A percentile compares a stretch with the other conserved stretches of the same genome.
These are phyloP conservation scores for Persicaria tinctoria DNA, from an alignment of 148 eudicot species.

Conservation along the genomic window DNA sequence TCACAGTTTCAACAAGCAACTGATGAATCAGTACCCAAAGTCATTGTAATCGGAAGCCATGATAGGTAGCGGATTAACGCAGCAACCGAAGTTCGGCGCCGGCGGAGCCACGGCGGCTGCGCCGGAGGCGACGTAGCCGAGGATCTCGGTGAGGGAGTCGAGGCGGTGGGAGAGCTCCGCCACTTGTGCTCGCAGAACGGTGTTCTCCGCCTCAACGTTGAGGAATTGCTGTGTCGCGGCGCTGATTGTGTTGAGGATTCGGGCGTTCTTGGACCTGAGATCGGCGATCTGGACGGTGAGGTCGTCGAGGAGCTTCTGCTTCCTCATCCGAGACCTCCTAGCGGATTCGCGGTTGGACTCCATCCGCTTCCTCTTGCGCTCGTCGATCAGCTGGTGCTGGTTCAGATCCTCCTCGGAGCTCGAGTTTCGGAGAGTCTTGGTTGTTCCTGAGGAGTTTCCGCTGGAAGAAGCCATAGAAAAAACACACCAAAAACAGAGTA, in stretches of 20 bases:
- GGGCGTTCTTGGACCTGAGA: conserved; percentile 37
- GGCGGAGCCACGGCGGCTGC: neutral
- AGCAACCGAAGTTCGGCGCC: conserved; percentile 1
- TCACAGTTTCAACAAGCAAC: neutral
- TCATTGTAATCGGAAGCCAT: conserved; percentile 38
- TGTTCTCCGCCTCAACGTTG: conserved; percentile 55
- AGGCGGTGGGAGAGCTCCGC: conserved; percentile 51
- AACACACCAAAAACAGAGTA: neutral
- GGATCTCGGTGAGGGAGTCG: conserved; percentile 47
- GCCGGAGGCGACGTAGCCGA: conserved; percentile 32
- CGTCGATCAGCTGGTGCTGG: conserved; percentile 26
- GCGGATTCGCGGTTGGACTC: conserved; percentile 73
- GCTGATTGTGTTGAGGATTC: conserved; percentile 26
- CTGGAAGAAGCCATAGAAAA: conserved; percentile 47
- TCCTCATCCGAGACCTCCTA: conserved; percentile 55
- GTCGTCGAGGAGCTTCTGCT: conserved; percentile 65
- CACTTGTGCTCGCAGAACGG: conserved; percentile 57
- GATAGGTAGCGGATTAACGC: conserved; percentile 43
- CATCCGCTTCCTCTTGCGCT: conserved; percentile 65
- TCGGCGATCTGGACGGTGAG: conserved; percentile 32
- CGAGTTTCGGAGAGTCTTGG: conserved; percentile 26
- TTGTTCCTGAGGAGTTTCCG: conserved; percentile 41
- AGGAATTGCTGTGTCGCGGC: conserved; percentile 41
- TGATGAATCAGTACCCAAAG: conserved; percentile 5
- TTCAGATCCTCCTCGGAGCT: conserved; percentile 46